Conservation (phyloP, 129 eudicot genomes). For the Kitagawia praeruptora region DNA sequence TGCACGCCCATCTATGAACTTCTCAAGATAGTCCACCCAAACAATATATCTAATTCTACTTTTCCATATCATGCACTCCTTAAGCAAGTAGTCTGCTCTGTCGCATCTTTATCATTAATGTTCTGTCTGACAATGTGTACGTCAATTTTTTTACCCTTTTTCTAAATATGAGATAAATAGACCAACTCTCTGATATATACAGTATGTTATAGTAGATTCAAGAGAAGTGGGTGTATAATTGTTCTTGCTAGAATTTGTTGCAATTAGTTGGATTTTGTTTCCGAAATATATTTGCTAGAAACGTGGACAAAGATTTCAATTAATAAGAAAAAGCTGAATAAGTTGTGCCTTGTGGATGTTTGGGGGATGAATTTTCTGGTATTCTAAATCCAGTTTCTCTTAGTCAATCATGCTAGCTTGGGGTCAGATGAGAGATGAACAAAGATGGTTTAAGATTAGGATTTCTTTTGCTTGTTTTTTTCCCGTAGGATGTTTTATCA, state of each 20-base stretch:
- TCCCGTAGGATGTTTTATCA: too few species aligned
- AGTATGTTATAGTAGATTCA: neutral
- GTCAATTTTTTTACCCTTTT: neutral
- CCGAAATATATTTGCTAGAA: neutral
- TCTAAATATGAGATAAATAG: neutral
- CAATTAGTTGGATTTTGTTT: neutral
- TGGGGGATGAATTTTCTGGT: neutral
- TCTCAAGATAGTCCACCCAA: constrained; percentile 48
- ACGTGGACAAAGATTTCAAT: neutral
- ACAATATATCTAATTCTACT: neutral
- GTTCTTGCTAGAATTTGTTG: neutral
- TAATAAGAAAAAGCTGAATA: neutral
- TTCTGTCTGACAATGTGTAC: neutral
- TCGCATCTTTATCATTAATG: neutral
- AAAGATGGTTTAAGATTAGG: neutral
- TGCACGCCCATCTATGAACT: constrained; percentile 49
- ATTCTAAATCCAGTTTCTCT: neutral
- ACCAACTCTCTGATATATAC: neutral
- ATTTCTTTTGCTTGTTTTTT: too few species aligned
- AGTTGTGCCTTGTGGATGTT: neutral
- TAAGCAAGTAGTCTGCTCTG: neutral
- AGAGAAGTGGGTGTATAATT: neutral
- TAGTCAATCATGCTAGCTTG: neutral
- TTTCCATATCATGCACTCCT: neutral
- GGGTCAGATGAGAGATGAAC: neutral